Percentiles rank a stretch among this genome's conserved stretches.
phyloP scores from a whole-genome alignment of 2,329 filamentous ascomycete species.

The Phialophora expanda region DNA sequence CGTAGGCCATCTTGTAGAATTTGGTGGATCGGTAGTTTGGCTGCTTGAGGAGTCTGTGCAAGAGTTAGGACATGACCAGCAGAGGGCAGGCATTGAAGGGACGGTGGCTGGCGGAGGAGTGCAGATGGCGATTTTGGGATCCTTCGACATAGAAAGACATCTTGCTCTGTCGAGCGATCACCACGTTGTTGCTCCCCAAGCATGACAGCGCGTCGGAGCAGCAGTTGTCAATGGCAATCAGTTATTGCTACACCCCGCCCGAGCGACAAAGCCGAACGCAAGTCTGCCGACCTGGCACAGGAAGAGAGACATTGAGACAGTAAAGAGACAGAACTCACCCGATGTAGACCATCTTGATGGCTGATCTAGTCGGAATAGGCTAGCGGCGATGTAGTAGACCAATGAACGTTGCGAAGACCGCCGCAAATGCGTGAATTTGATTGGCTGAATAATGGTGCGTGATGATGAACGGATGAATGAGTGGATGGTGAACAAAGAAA shows the following conservation, averaged over 20 bases:
- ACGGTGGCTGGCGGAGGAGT: too few species aligned
- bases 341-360: not conserved
- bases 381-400: not conserved
- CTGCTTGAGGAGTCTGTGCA: not conserved
- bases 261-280: too few species aligned
- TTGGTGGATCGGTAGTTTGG: not conserved
- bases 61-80: not conserved
- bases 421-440: not conserved
- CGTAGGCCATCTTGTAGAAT: slow-evolving; percentile 1
- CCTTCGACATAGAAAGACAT: not conserved
- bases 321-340: not conserved
- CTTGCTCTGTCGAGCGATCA: not conserved
- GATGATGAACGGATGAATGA: too few species aligned
- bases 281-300: too few species aligned
- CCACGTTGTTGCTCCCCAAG: not conserved
- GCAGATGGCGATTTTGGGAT: too few species aligned
- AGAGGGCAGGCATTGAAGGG: not conserved
- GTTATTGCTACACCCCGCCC: too few species aligned
- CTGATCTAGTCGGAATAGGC: not conserved
- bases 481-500: not conserved
- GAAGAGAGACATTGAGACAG: not conserved
- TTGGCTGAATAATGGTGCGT: not conserved
- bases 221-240: not conserved
- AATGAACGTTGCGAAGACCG: not conserved
- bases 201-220: too few species aligned